Base-by-base conservation (phyloP, 169 alveolate genomes). In the Eimeria falciformis region DNA sequence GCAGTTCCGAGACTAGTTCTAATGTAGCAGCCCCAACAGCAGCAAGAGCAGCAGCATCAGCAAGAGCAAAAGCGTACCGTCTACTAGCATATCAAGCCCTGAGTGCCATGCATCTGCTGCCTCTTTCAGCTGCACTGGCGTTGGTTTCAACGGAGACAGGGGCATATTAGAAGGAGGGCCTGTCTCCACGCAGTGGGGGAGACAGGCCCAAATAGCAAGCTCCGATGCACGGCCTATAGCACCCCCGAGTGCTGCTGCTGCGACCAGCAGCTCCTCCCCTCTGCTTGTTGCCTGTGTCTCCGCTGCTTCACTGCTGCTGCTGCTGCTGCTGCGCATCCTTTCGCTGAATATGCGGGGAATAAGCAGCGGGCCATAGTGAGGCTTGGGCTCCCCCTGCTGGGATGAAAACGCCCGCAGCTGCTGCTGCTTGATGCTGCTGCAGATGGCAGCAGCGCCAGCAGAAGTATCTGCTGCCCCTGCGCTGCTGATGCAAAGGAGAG, bases 361-460 rank as follows among this genome's bases (percentile, higher is more conserved):
- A 9, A n/a, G 12, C n/a, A n/a, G 73, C 5, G 73, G 73, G n/a
- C 73, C 73, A n/a, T 62, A 12, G 0, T 18, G 73, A n/a, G 29
- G 73, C 73, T 62, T 2, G 33, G 17, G 37, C 29, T 14, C 37
- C 0, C 73, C 73, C 25, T 12, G 62, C 23, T 50, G 73, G 11
- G 73, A n/a, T 62, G 73, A 7, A n/a, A 29, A n/a, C n/a, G n/a
- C 73, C n/a, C 73, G 37, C 11, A 14, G 29, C 73, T 71, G 58
- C 53, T 37, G 83, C 83, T 71, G 58, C 56, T 71, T n/a, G 83
- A 29, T 37, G 62, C 62, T 14, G 83, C 56, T 71, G 29, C 2
- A 17, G 58, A 14, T 21, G 56, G 33, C 25, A n/a, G 73, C 73
- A n/a, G 73, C 73, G 7, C 33, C 73, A 62, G 73, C 73, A 62